A percentile compares a stretch with the other conserved stretches of the same genome.
These are phyloP conservation scores for Camellia japonica DNA, from an alignment of 148 eudicot species.

Conservation along the genomic window DNA sequence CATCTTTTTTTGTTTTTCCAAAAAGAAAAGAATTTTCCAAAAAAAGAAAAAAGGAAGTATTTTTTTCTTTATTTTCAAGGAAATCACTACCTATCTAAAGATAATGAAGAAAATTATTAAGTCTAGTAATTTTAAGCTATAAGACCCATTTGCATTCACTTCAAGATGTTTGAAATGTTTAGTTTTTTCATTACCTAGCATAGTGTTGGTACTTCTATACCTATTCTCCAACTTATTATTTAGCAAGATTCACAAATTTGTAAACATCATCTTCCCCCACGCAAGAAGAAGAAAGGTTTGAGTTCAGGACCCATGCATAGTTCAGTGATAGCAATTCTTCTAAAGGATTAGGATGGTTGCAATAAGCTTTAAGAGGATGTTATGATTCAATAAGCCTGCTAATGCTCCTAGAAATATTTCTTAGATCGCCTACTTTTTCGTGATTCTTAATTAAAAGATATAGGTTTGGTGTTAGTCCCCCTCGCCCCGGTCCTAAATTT, in stretches of 20 bases:
- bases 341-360: not conserved
- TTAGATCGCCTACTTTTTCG: not conserved
- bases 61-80: not conserved
- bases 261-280: not conserved
- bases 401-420: not conserved
- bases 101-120: not conserved
- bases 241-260: not conserved
- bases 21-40: too few relatives aligned
- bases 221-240: not conserved
- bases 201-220: not conserved
- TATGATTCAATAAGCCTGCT: not conserved
- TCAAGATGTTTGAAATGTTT: not conserved
- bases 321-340: not conserved
- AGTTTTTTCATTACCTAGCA: not conserved
- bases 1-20: too few relatives aligned
- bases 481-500: too few relatives aligned
- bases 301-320: not conserved
- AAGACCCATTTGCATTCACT: not conserved
- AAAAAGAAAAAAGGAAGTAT: too few relatives aligned
- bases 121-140: not conserved
- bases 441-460: not conserved
- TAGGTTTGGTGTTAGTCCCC: not conserved
- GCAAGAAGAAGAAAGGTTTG: not conserved
- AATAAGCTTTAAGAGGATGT: not conserved
- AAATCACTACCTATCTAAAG: not conserved